Evolutionary conservation across 768 basidiomycete genomes (phyloP).

Genomic region (Leccinum sublutescens): DNA sequence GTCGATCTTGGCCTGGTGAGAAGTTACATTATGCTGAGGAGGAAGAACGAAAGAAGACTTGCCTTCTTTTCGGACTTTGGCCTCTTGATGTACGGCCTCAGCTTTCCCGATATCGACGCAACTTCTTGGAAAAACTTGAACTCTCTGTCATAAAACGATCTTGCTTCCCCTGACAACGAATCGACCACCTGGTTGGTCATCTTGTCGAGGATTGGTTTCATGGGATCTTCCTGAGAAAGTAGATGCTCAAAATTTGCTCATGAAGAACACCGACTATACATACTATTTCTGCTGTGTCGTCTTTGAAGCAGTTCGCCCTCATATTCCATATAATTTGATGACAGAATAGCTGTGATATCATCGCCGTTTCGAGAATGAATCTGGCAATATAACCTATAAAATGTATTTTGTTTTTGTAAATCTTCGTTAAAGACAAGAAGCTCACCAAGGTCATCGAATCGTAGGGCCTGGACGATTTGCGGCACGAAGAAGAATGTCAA

Average conservation of each 20-base stretch:
- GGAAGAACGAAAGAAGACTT: not conserved
- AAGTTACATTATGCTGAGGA: not conserved
- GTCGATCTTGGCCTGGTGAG: conserved; percentile 87
- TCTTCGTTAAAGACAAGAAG: not conserved
- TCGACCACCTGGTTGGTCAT: conserved; percentile 80
- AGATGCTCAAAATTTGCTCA: conserved; percentile 1
- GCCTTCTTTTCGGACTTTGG: conserved; percentile 97
- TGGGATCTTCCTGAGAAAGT: conserved; percentile 73
- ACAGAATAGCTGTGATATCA: conserved; percentile 96
- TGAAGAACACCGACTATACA: conserved; percentile 23
- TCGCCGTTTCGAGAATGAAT: conserved; percentile 96
- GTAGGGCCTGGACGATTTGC: conserved; percentile 94
- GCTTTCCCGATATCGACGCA: conserved; percentile 96
- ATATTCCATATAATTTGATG: conserved; percentile 99
- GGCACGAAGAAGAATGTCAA: conserved; percentile 99
- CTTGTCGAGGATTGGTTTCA: conserved; percentile 92
- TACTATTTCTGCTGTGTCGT: conserved; percentile 84
- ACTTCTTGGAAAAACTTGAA: conserved; percentile 96
- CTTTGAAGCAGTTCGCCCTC: conserved; percentile 97
- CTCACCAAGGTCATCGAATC: conserved; percentile 84
- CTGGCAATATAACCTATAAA: conserved; percentile 82
- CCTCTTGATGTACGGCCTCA: conserved; percentile 95
- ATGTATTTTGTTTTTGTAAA: not conserved
- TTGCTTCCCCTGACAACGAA: conserved; percentile 86
- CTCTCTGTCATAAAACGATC: conserved; percentile 89